Evolutionary conservation across 495 filamentous ascomycete genomes (phyloP), one percentile per base, ranked within the genome.

Genomic region (Aspergillus baeticus): DNA sequence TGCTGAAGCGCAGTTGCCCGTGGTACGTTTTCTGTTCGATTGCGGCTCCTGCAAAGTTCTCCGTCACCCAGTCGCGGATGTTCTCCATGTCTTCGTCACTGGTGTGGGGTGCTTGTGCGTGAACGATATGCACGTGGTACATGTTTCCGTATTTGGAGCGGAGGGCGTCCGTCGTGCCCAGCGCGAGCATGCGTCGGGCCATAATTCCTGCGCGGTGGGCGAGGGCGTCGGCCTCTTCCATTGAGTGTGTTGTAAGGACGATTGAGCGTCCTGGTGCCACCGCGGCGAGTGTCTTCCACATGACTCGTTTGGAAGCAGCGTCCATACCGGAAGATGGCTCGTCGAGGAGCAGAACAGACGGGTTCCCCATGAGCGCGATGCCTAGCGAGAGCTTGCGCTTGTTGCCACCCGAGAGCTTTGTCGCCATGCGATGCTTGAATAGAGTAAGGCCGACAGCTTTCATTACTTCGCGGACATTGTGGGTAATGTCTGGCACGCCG

Each of bases 1-100:
- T 81, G 20, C 79, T 85, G 66, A 93, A 95, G 6, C 88, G 75
- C 63, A 96, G 70, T 65, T 95, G 91, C 0, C 91, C 91, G 60
- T 94, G 89, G 63, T 87, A 95, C 11, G 81, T 85, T 64, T 87
- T 82, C 10, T 84, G 79, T 67, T 95, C 91, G 17, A 89, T 69
- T 29, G 74, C 71, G 0, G 87, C 87, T 4, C 77, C 78, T 0
- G 76, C 73, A 55, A 92, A 84, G 10, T 72, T 73, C 6, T 56
- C 54, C 11, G 66, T 15, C 8, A 93, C 78, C 87, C 88, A 95
- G 0, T 42, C 17, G 55, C 83, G 77, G 29, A 93, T 73, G 20
- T 68, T 65, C 3, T 77, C 67, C 77, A 91, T 90, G 54, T 90
- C 87, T n/a, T 71, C 78, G 1, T 78, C 74, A 0, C 74, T 70